Evolutionary conservation across 768 basidiomycete species (phyloP), one percentile per base, ranked within the genome.

Genomic region (Inosperma sp.): DNA sequence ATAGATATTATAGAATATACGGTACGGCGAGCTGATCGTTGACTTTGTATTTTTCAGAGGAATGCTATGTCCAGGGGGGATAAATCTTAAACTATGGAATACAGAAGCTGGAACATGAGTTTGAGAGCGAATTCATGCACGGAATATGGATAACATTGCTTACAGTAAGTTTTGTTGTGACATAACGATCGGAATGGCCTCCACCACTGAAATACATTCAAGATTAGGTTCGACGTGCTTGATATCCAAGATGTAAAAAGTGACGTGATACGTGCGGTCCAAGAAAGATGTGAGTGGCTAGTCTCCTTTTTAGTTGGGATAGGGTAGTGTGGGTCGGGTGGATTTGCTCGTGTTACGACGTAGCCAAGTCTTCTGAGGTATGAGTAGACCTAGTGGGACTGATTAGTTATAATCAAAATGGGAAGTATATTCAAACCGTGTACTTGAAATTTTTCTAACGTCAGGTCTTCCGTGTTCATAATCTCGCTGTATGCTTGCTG

Each of bases 311-410:
- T 68, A 3, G 77, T 67, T 27, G 84, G 75, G 5, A 62, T 55
- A 13, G 74, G 76, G 76, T 85, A 87, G 13, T 73, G 72, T 1
- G 71, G 50, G 5, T 73, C 74, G 5, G 84, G 86, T 5, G 81
- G 77, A 4, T 75, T 72, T 0, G 90, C 73, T n/a, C 96, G 80
- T 34, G 82, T 89, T 8, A 98, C 81, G 9, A 83, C 77, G 67
- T 96, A 99, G 12, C 96, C 96, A 31, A 98, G 72, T 14, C 96
- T 83, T 60, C 86, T 92, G 26, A 99, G 76, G 67, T 95, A 93
- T 1, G 95, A 81, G 61, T 87, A 98, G 17, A 95, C 90, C 94
- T 98, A 40, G n/a, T 6, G 19, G 8, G 7, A 42, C n/a, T 27
- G 22, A 42, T 50, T 40, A 57, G 30, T 29, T 19, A 25, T 10